These are phyloP conservation scores for Scutellaria galericulata DNA, from an alignment of 257 asterid genomes.

Conservation along the genomic window DNA sequence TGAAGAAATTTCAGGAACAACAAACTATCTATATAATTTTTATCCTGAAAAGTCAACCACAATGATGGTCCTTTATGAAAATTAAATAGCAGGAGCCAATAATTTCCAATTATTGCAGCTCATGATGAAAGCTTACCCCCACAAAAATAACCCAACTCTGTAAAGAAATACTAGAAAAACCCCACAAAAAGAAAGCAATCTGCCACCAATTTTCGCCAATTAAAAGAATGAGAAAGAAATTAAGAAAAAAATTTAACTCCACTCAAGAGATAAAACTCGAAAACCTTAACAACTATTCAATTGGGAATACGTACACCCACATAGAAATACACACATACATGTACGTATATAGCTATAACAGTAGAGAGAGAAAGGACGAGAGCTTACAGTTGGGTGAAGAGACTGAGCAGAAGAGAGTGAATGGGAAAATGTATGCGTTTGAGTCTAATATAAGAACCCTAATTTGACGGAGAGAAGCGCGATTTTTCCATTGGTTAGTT, in stretches of 20 bases:
- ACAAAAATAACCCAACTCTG: conserved; percentile 7
- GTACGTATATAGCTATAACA: not conserved
- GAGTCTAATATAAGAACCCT: conserved; percentile 67
- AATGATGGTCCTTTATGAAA: conserved; percentile 35
- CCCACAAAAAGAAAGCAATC: not conserved
- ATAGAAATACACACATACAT: not conserved
- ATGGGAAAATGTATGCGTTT: conserved; percentile 26
- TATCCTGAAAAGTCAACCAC: conserved; percentile 28
- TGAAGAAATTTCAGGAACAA: conserved; percentile 19
- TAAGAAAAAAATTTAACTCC: conserved; percentile 13
- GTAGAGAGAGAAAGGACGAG: conserved; percentile 29
- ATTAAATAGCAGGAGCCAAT: conserved; percentile 31
- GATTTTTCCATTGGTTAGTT: conserved; percentile 43
- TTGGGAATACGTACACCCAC: not conserved
- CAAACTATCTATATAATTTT: not conserved
- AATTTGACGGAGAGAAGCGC: conserved; percentile 66
- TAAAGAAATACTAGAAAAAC: not conserved
- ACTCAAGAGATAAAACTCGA: conserved; percentile 27
- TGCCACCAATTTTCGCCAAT: not conserved
- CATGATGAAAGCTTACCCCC: conserved; percentile 25
- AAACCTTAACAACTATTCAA: not conserved
- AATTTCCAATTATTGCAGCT: conserved; percentile 41
- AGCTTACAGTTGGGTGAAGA: conserved; percentile 40
- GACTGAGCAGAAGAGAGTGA: conserved; percentile 45
- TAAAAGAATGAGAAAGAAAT: not conserved